Percentiles rank a stretch among this genome's conserved stretches.
Conservation (phyloP, 441 rosid species). For the Raphanus hybrid region DNA sequence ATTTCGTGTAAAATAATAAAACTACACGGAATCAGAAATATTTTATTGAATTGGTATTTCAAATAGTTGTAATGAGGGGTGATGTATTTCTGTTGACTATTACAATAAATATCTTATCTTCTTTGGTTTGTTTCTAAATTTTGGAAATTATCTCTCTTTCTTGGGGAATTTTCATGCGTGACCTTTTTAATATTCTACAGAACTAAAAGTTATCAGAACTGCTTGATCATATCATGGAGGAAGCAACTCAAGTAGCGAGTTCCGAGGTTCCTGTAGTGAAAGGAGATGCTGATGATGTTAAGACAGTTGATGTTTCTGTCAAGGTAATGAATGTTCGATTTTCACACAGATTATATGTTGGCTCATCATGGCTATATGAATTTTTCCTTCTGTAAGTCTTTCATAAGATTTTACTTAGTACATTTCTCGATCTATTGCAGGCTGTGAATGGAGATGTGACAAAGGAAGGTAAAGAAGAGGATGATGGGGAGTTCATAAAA, state of each 20-base stretch:
- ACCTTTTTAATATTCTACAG: slow-evolving; percentile 19
- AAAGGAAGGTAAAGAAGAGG: slow-evolving; percentile 67
- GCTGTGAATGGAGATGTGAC: slow-evolving; percentile 53
- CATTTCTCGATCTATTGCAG: slow-evolving; percentile 38
- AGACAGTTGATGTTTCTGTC: slow-evolving; percentile 47
- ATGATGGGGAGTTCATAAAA: slow-evolving; percentile 89
- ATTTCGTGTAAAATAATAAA: neutral
- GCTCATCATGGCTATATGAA: neutral
- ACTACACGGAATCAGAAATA: neutral
- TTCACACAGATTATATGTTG: slow-evolving; percentile 10
- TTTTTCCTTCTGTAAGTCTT: neutral
- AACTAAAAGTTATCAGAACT: slow-evolving; percentile 21
- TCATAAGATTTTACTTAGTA: too few relatives aligned
- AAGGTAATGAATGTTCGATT: slow-evolving; percentile 54
- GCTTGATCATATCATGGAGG: slow-evolving; percentile 61
- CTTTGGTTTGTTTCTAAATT: slow-evolving; percentile 13
- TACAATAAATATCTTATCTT: slow-evolving; percentile 35
- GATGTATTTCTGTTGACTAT: slow-evolving; percentile 33
- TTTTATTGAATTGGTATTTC: slow-evolving; percentile 28
- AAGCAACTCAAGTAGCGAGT: slow-evolving; percentile 48
- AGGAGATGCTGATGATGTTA: slow-evolving; percentile 44
- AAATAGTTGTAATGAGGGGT: slow-evolving; percentile 14
- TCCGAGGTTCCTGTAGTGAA: slow-evolving; percentile 64
- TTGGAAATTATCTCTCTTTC: slow-evolving; percentile 28
- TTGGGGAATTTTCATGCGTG: slow-evolving; percentile 34